phyloP scores from a whole-genome alignment of 495 filamentous ascomycete species.

The Haplographium delicatum region DNA sequence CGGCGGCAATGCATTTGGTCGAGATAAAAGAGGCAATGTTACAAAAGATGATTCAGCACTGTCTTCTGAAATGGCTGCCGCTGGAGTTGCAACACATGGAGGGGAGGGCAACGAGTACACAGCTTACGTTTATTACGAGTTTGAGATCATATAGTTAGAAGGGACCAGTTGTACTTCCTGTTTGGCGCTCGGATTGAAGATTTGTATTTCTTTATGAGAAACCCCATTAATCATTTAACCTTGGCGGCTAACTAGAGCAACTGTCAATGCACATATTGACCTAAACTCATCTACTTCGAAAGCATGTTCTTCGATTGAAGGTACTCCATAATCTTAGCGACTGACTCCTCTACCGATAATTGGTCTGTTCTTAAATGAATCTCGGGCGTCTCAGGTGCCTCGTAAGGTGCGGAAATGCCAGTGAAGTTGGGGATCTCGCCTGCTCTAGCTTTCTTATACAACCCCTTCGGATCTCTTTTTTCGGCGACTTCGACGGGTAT shows the following conservation, averaged over 20 bases:
- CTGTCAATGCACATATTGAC: not conserved
- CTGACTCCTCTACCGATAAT: conserved; percentile 77
- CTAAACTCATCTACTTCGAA: conserved; percentile 4
- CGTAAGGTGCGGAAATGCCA: conserved; percentile 89
- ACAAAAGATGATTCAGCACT: conserved; percentile 76
- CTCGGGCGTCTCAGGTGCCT: conserved; percentile 81
- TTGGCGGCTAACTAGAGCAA: not conserved
- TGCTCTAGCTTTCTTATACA: conserved; percentile 93
- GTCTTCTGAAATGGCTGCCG: conserved; percentile 73
- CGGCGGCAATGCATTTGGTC: conserved; percentile 87
- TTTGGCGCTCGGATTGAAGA: conserved; percentile 11
- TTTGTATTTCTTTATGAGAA: conserved; percentile 17
- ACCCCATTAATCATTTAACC: conserved; percentile 7
- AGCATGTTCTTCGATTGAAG: conserved; percentile 52
- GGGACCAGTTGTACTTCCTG: not conserved
- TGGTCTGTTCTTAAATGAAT: conserved; percentile 75
- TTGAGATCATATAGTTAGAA: conserved; percentile 59
- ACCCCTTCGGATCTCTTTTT: conserved; percentile 88
- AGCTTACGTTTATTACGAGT: conserved; percentile 95
- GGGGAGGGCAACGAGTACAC: conserved; percentile 82
- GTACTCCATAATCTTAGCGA: conserved; percentile 75
- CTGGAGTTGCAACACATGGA: conserved; percentile 40
- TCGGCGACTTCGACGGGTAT: conserved; percentile 87
- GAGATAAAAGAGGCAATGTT: conserved; percentile 88
- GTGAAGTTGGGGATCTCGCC: conserved; percentile 97